Evolutionary conservation across 2,329 filamentous ascomycete genomes (phyloP), one percentile per base, ranked within the genome.

Genomic region (Calonectria multiphialidica): DNA sequence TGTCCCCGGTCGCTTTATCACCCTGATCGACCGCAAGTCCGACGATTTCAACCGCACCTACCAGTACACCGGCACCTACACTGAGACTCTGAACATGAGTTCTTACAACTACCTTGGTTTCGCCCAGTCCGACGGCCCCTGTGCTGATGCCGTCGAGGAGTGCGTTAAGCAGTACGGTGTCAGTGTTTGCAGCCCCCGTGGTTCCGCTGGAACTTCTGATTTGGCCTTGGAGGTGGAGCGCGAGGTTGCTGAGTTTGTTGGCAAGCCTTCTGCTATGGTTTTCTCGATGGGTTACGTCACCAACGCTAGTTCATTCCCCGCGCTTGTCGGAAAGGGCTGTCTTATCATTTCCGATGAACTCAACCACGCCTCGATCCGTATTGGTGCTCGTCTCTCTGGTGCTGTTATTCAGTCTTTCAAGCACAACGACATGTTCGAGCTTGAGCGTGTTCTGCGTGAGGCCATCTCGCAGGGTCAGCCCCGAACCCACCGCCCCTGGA

Each of bases 31-130:
- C 84, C 95, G 97, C 81, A 93, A 91, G 78, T 98, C 96, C 3
- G 90, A 96, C 81, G 95, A 99, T 82, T 95, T 95, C 88, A 99
- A 99, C 86, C 90, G 93, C 80, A 93, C 93, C 71, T 99, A 98
- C 87, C 91, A 94, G 82, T 92, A 95, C 84, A 96, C 94, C 2
- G 97, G 97, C 70, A 98, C 95, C 59, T 93, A 91, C 71, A 98
- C 96, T 1, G 95, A 99, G 84, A 98, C 97, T 0, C 88, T 99
- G 79, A 99, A 99, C 86, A 94, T 99, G 93, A 98, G 96, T 87
- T 99, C 97, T 1, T 99, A 99, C 90, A 99, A 99, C 85, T 99
- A 99, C 82, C 94, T 99, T 28, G 97, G 97, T 50, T 99, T 99
- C 80, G 97, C 97, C 64, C 97, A 99, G 84, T 98, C 97, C 0